phyloP scores from a whole-genome alignment of 2,329 filamentous ascomycete genomes.

The Verticillium nubilum region DNA sequence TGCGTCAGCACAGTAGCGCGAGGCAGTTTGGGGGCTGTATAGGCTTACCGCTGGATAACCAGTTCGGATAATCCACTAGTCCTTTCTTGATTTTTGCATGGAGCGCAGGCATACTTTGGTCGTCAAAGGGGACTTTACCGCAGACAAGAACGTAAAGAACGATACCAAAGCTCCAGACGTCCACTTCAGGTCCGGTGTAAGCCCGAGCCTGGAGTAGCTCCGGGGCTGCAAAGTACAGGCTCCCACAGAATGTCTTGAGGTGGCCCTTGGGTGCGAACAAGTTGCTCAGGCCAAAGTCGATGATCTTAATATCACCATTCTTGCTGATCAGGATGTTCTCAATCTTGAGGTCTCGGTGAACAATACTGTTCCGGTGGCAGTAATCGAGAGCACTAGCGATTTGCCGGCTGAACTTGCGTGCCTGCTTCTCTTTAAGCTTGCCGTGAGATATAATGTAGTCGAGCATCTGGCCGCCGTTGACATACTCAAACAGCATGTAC shows the following conservation, averaged over 20 bases:
- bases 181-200: constrained; percentile 94
- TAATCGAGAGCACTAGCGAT: constrained; percentile 96
- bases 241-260: constrained; percentile 95
- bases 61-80: constrained; percentile 88
- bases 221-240: constrained; percentile 94
- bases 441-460: constrained; percentile 99
- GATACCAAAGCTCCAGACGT: constrained; percentile 98
- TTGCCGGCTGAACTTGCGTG: constrained; percentile 93
- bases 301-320: constrained; percentile 98
- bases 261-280: constrained; percentile 81
- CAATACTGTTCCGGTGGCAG: constrained; percentile 96
- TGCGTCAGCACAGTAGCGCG: neutral
- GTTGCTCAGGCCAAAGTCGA: constrained; percentile 96
- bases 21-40: neutral
- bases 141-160: constrained; percentile 96
- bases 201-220: constrained; percentile 89
- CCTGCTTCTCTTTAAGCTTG: constrained; percentile 95
- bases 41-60: constrained; percentile 76
- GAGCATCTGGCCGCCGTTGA: constrained; percentile 98
- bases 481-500: constrained; percentile 99
- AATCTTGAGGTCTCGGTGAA: constrained; percentile 95
- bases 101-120: constrained; percentile 97
- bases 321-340: constrained; percentile 99
- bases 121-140: constrained; percentile 96
- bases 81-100: constrained; percentile 99